A percentile compares a stretch with the other conserved stretches of the same genome.
These are phyloP conservation scores for Fusarium protoensiforme DNA, from an alignment of 2,329 filamentous ascomycete genomes.

Conservation along the genomic window DNA sequence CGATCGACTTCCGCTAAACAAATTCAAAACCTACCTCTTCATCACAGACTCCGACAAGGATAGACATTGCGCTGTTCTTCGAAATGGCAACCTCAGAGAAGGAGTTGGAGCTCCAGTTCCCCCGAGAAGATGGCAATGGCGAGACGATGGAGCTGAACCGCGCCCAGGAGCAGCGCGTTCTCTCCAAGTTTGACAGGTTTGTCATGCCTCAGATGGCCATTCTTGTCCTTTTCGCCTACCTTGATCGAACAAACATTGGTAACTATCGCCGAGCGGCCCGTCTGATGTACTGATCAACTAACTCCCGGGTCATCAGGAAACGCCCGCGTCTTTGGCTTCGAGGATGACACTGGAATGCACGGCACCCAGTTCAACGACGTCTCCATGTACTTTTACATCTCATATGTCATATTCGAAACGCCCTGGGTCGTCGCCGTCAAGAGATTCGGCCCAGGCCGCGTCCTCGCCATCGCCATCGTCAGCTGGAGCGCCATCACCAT, in stretches of 20 bases:
- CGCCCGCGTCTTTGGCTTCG: conserved; percentile 48
- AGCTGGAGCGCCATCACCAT: conserved; percentile 48
- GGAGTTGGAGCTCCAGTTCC: not conserved
- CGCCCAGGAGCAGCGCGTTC: conserved; percentile 8
- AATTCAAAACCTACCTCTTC: not conserved
- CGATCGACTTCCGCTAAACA: not conserved
- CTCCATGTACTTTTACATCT: conserved; percentile 45
- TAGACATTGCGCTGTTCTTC: not conserved
- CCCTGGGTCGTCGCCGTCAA: conserved; percentile 48
- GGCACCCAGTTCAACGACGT: conserved; percentile 47
- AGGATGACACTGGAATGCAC: conserved; percentile 44
- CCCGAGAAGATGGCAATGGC: not conserved
- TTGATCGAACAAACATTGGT: conserved; percentile 45
- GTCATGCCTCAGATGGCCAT: conserved; percentile 43
- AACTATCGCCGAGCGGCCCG: fast-evolving
- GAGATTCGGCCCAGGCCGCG: conserved; percentile 39
- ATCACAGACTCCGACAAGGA: not conserved
- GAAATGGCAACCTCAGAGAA: not conserved
- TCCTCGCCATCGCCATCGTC: conserved; percentile 46
- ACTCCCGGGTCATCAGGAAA: conserved; percentile 40
- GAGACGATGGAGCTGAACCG: not conserved
- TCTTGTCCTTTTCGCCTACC: conserved; percentile 39
- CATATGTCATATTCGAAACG: conserved; percentile 48
- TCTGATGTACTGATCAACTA: not conserved
- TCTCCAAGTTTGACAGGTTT: conserved; percentile 44